Evolutionary conservation across 495 filamentous ascomycete genomes (phyloP).

Genomic region (Penicillium alfredii): DNA sequence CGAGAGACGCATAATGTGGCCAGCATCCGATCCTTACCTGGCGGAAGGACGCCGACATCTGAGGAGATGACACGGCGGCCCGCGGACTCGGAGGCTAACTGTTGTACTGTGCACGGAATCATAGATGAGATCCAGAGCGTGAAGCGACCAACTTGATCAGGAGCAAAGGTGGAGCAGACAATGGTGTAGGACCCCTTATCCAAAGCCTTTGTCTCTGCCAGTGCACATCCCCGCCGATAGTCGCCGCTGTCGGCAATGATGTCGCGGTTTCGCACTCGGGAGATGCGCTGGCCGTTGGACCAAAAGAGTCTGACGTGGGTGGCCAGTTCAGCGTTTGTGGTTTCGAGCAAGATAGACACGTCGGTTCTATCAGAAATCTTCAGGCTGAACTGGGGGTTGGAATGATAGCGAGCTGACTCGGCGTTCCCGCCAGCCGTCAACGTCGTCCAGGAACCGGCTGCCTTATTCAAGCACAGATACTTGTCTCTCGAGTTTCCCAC

Average conservation of each 20-base stretch:
- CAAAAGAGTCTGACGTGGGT: conserved; percentile 81
- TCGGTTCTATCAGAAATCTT: conserved; percentile 49
- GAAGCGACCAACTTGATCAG: conserved; percentile 68
- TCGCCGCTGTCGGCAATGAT: conserved; percentile 76
- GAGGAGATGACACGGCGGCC: conserved; percentile 56
- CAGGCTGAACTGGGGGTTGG: conserved; percentile 81
- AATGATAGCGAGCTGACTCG: conserved; percentile 63
- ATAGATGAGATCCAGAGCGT: conserved; percentile 64
- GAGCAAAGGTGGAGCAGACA: conserved; percentile 82
- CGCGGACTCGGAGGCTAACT: conserved; percentile 59
- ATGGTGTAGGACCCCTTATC: conserved; percentile 74
- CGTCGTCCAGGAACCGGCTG: conserved; percentile 63
- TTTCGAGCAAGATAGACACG: conserved; percentile 67
- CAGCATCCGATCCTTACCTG: conserved; percentile 48
- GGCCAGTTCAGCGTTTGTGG: conserved; percentile 60
- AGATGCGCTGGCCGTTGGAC: conserved; percentile 64
- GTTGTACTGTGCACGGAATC: conserved; percentile 43
- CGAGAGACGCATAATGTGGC: conserved; percentile 46
- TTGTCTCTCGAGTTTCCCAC: conserved; percentile 55
- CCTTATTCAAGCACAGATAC: conserved; percentile 49
- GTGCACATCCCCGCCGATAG: conserved; percentile 71
- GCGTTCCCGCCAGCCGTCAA: conserved; percentile 81
- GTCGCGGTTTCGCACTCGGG: conserved; percentile 62
- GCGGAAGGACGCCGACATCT: conserved; percentile 42
- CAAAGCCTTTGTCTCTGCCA: conserved; percentile 53